Base-by-base conservation (phyloP, 1,284 basidiomycete genomes). In the Apiotrichum porosum region DNA sequence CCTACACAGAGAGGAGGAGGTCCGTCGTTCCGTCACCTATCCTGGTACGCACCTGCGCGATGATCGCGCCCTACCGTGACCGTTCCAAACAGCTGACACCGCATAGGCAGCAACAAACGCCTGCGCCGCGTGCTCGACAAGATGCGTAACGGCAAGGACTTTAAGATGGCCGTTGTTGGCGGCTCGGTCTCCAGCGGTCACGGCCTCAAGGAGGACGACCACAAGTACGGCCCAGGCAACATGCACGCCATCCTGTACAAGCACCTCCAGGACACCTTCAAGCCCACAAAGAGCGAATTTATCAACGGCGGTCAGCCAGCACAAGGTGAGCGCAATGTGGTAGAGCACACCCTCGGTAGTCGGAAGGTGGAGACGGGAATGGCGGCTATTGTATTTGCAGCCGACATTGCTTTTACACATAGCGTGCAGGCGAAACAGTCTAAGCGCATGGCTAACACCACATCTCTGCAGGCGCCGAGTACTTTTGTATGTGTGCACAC, bases 191-290 rank as follows among this genome's bases (percentile, higher is more conserved):
- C 68, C 2, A 51, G 52, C 22, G 67, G 66, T 13, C 58, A 60
- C 33, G 62, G 64, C n/a, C 42, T 66, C 10, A 37, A 44, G 19
- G 18, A 6, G 3, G 23, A 15, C 23, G 42, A 40, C 12, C 44
- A 43, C 3, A 47, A 54, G 14, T 51, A 62, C 47, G 54, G 52
- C 10, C 53, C 54, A 1, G 28, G 39, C 15, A 68, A 66, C 47
- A 54, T 72, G 45, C 61, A 70, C 51, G 35, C 54, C 3, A 56
- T 59, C n/a, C 44, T 71, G 10, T 72, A 70, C 42, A 56, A 65
- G 15, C 58, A 66, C 38, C 54, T 72, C 30, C 57, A 69, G 49
- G 31, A 14, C 9, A 51, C 57, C 2, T 72, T 66, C 50, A 28
- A 28, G 26, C 35, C 15, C 39, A 33, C 12, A 12, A 28, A 28